Evolutionary conservation across 2,329 filamentous ascomycete species (phyloP), one percentile per base, ranked within the genome.

Genomic region (Conoideocrella luteorostrata): DNA sequence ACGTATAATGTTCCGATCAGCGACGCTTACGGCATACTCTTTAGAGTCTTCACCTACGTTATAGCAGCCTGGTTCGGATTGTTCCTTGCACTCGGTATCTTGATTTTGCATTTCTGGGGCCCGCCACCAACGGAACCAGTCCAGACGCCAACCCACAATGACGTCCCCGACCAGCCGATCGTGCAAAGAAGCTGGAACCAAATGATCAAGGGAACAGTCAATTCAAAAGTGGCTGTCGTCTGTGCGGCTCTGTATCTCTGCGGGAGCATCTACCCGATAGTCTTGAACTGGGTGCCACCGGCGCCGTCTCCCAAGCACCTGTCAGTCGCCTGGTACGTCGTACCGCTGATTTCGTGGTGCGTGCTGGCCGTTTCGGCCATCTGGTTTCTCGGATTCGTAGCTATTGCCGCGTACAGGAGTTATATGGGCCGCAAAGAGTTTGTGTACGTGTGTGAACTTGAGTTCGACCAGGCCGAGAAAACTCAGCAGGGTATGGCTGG

Each of bases 361-460:
- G 46, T 64, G 39, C 54, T 65, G 6, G 52, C 30, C 4, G 46
- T 55, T 4, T 55, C 57, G 5, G 18, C 50, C n/a, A 38, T 58
- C 4, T 65, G 62, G 62, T 65, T 59, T 47, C 41, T 64, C 1
- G 61, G 61, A n/a, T 65, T 65, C 44, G 23, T 63, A 3, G 49
- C 51, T 5, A 49, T 60, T 12, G 61, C 62, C 1, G 53, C 53
- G 47, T 51, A 50, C 17, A 56, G 52, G 3, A 56, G 60, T 26
- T 49, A 52, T 10, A 60, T 54, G 41, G 47, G 58, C 11, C 57
- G 60, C 26, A 53, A 58, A 21, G 57, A 62, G 18, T 64, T 64
- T 32, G 53, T 62, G 7, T 57, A 61, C 7, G 34, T 23, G n/a
- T 36, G 34, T 21, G 34, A 36, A 3, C 34, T 20, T 5, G 34